Percentiles rank a stretch among this genome's conserved stretches.
phyloP scores from a whole-genome alignment of 1,284 basidiomycete genomes.

The Pseudomicrostroma phylloplanum region DNA sequence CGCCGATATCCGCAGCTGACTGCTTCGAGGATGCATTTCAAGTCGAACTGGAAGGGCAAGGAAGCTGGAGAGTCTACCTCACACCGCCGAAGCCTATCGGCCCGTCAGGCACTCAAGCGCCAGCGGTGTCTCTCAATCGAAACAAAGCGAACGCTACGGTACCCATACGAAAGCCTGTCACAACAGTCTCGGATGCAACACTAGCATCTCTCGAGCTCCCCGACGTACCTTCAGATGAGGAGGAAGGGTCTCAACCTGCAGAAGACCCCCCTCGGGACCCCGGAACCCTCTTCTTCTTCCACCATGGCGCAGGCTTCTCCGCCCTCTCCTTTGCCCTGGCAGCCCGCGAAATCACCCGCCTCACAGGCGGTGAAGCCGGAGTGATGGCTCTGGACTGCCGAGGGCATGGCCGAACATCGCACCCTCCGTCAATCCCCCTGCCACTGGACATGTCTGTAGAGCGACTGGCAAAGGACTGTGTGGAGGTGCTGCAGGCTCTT shows the following conservation, averaged over 20 bases:
- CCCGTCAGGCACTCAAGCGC: background rate
- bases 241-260: slow-evolving; percentile 49
- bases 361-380: slow-evolving; percentile 69
- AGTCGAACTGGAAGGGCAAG: slow-evolving; percentile 30
- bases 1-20: slow-evolving; percentile 34
- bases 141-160: slow-evolving; percentile 2
- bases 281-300: slow-evolving; percentile 72
- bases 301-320: slow-evolving; percentile 89
- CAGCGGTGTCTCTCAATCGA: background rate
- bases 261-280: slow-evolving; percentile 36
- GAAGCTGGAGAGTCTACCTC: slow-evolving; percentile 52
- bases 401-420: slow-evolving; percentile 60
- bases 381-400: slow-evolving; percentile 77
- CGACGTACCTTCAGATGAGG: slow-evolving; percentile 24
- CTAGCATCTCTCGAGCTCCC: slow-evolving; percentile 26
- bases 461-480: slow-evolving; percentile 29
- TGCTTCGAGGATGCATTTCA: slow-evolving; percentile 45
- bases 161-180: background rate
- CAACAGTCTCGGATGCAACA: slow-evolving; percentile 4
- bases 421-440: background rate
- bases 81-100: slow-evolving; percentile 27
- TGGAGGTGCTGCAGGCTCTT: slow-evolving; percentile 23
- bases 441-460: slow-evolving; percentile 35
- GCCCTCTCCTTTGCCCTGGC: slow-evolving; percentile 82
- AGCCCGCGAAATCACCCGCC: slow-evolving; percentile 66